A percentile compares a stretch with the other conserved stretches of the same genome.
Conservation (phyloP, 2,329 filamentous ascomycete genomes). For the Tolypocladium ophioglossoides region DNA sequence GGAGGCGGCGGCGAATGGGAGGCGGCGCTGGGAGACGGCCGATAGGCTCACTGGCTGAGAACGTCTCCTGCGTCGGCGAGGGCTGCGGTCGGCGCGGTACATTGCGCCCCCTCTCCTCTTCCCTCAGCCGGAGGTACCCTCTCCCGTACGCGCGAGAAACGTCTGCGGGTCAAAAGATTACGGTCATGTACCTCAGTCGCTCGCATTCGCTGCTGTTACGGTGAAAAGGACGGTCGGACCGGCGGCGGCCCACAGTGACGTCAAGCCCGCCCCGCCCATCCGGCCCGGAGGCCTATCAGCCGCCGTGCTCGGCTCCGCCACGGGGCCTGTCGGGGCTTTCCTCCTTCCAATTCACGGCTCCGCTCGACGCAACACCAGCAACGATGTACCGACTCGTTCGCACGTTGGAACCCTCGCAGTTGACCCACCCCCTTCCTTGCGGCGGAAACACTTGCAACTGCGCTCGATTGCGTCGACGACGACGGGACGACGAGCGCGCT, state of each 20-base stretch:
- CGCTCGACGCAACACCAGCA: not conserved
- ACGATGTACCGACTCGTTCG: too few relatives aligned
- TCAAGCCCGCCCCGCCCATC: conserved; percentile 11
- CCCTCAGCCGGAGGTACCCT: not conserved
- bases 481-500: not conserved
- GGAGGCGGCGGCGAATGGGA: not conserved
- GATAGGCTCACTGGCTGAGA: not conserved
- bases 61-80: not conserved
- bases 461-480: not conserved
- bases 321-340: not conserved
- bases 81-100: too few relatives aligned
- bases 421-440: not conserved
- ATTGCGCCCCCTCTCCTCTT: not conserved
- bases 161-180: not conserved
- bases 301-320: conserved; percentile 14
- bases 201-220: not conserved
- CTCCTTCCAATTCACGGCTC: not conserved
- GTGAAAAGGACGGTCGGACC: conserved; percentile 5
- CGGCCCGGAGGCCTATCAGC: conserved; percentile 17
- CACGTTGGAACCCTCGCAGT: too few relatives aligned
- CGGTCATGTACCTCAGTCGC: too few relatives aligned
- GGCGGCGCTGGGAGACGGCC: not conserved
- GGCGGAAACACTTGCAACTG: not conserved
- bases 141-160: not conserved
- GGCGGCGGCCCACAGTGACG: conserved; percentile 15